Percentiles rank a stretch among this genome's conserved stretches.
Conservation (phyloP, 208 protist species). For the Trichomonas vaginalis region DNA sequence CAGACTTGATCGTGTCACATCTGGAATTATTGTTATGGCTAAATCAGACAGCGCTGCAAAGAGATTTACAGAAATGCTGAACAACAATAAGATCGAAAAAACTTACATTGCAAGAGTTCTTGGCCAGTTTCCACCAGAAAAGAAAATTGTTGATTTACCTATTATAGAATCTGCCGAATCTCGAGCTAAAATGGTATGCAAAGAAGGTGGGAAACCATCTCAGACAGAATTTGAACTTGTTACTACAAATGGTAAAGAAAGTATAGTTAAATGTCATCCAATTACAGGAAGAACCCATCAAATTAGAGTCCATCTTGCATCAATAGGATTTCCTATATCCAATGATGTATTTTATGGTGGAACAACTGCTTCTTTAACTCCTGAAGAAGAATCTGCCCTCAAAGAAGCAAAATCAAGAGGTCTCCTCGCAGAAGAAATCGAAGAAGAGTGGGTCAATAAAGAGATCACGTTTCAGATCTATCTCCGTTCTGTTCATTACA, state of each 20-base stretch:
- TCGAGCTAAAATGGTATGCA: background rate
- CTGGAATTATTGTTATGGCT: background rate
- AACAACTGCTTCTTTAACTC: background rate
- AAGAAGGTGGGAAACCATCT: background rate
- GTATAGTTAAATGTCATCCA: conserved; percentile 53
- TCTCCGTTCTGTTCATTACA: background rate
- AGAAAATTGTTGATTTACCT: background rate
- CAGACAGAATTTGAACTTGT: background rate
- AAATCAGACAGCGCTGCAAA: background rate
- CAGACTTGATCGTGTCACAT: background rate
- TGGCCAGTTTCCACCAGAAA: background rate
- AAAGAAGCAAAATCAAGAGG: background rate
- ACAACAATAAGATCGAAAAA: background rate
- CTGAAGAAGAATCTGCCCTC: background rate
- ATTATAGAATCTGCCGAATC: background rate
- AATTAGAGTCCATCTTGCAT: conserved; percentile 61
- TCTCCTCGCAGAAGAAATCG: background rate
- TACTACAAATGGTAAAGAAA: conserved; percentile 20
- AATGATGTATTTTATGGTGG: conserved; percentile 54
- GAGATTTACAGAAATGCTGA: background rate
- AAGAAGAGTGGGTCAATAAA: background rate
- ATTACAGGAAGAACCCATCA: conserved; percentile 69
- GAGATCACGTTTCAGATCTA: background rate
- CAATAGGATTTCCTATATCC: conserved; percentile 59
- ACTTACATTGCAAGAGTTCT: background rate